These are phyloP conservation scores for Tetracentron sinense DNA, from an alignment of 164 flowering plant species.

Conservation along the genomic window DNA sequence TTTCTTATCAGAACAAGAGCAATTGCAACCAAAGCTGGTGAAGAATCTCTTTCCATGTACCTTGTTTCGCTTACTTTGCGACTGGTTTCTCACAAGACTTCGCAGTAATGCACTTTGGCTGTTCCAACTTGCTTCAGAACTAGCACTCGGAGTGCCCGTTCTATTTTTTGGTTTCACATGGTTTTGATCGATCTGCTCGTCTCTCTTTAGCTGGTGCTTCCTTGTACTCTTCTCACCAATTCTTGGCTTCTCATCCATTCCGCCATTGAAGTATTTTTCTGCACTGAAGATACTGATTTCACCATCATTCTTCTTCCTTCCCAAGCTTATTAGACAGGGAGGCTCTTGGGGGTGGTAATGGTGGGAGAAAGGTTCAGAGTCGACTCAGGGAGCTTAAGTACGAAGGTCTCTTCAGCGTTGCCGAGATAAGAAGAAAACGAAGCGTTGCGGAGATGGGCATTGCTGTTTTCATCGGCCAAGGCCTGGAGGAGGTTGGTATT, in stretches of 20 bases:
- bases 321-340: constrained; percentile 9
- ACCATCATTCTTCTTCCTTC: constrained; percentile 38
- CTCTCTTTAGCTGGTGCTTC: constrained; percentile 14
- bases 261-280: constrained; percentile 67
- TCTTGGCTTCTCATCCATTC: constrained; percentile 26
- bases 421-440: constrained; percentile 46
- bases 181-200: constrained; percentile 5
- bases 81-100: constrained; percentile 9
- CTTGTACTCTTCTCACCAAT: constrained; percentile 1
- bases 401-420: constrained; percentile 24
- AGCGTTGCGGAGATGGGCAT: constrained; percentile 27
- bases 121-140: constrained; percentile 71
- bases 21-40: constrained; percentile 44
- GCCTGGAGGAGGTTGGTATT: constrained; percentile 19
- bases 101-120: constrained; percentile 60
- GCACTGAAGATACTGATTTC: constrained; percentile 76
- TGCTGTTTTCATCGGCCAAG: constrained; percentile 9
- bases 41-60: constrained; percentile 35
- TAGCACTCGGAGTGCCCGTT: constrained; percentile 42
- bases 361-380: constrained; percentile 7
- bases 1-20: constrained; percentile 51
- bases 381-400: constrained; percentile 30
- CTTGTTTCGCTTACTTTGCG: constrained; percentile 17
- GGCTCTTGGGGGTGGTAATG: constrained; percentile 8
- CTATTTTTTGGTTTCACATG: constrained; percentile 17